These are phyloP conservation scores for Boechera divaricarpa DNA, from an alignment of 345 rosid species.

Conservation along the genomic window DNA sequence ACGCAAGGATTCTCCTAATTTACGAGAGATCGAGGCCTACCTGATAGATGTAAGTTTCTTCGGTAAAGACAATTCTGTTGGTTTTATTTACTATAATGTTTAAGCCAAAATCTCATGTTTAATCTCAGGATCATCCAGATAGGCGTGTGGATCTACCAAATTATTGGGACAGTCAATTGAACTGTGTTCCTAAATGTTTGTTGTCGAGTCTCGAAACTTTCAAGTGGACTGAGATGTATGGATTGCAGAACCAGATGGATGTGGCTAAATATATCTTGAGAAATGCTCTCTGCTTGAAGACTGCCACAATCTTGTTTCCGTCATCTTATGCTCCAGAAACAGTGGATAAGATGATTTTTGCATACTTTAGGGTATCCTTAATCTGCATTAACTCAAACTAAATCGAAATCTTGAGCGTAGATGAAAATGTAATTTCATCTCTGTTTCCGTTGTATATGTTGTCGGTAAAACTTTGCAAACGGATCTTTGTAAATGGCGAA, in stretches of 20 bases:
- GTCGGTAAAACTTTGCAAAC: slow-evolving; percentile 1
- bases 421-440: slow-evolving; percentile 5
- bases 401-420: slow-evolving; percentile 1
- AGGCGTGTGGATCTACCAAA: not conserved
- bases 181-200: not conserved
- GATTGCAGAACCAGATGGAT: not conserved
- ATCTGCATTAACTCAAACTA: not conserved
- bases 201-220: not conserved
- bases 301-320: not conserved
- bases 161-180: not conserved
- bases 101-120: not conserved
- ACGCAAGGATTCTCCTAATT: not conserved
- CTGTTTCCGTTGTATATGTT: slow-evolving; percentile 1
- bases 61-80: not conserved
- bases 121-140: not conserved
- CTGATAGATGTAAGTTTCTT: not conserved
- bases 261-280: not conserved
- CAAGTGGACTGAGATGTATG: not conserved
- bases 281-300: not conserved
- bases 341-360: not conserved
- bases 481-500: not conserved
- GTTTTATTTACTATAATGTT: not conserved
- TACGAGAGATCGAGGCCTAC: not conserved
- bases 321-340: not conserved
- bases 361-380: no score